Evolutionary conservation across 495 filamentous ascomycete genomes (phyloP).

Genomic region (Penicillium arizonense): DNA sequence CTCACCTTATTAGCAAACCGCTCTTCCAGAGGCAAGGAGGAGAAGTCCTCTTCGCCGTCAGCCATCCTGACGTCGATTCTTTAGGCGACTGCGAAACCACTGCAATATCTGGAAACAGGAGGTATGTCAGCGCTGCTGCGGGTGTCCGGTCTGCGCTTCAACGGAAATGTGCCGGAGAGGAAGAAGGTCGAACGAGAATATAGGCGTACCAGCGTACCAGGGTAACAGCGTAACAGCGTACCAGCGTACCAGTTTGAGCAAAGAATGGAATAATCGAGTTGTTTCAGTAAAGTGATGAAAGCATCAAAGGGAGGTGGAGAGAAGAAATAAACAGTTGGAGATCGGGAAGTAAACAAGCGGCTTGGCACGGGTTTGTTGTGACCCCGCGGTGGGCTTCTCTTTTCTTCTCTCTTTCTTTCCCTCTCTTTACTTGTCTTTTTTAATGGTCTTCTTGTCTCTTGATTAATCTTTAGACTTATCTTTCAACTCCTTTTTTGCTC

Average conservation of each 20-base stretch:
- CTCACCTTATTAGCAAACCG: slow-evolving; percentile 85
- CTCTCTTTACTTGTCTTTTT: background rate
- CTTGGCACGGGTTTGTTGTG: slow-evolving; percentile 34
- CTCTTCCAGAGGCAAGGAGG: slow-evolving; percentile 74
- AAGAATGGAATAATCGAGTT: background rate
- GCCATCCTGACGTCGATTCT: slow-evolving; percentile 36
- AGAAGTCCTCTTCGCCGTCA: slow-evolving; percentile 77
- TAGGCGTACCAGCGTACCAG: too few relatives aligned
- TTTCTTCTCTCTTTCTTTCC: background rate
- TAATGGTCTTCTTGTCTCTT: too few relatives aligned
- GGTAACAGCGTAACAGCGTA: too few relatives aligned
- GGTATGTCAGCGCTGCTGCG: slow-evolving; percentile 3
- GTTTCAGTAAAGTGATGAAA: background rate
- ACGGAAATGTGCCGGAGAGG: background rate
- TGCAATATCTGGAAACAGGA: background rate
- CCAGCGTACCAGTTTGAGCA: background rate
- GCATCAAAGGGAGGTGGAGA: slow-evolving; percentile 4
- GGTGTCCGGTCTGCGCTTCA: background rate
- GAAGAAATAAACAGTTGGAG: slow-evolving; percentile 24
- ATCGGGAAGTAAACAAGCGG: slow-evolving; percentile 33
- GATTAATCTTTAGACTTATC: too few relatives aligned
- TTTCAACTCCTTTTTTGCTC: too few relatives aligned
- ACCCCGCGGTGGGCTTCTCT: slow-evolving; percentile 24
- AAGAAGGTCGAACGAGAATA: background rate
- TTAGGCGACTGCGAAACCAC: background rate